A percentile compares a stretch with the other conserved stretches of the same genome.
phyloP scores from a whole-genome alignment of 148 eudicot species.

The Euryodendron excelsum region DNA sequence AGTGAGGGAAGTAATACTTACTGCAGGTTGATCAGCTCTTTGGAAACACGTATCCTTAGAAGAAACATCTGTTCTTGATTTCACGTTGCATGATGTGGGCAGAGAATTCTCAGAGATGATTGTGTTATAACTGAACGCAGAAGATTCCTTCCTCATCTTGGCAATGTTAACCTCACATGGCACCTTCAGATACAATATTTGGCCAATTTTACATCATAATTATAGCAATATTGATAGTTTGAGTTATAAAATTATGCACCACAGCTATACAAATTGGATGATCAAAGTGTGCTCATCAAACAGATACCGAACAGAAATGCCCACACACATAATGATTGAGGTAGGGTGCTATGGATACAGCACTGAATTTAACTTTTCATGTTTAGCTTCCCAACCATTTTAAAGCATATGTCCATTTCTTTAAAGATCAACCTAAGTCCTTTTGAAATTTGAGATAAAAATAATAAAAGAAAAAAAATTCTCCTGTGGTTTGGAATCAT shows the following conservation, averaged over 20 bases:
- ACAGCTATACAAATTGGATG: no score
- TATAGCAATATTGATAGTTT: no score
- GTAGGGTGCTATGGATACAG: no score
- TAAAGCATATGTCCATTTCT: neutral
- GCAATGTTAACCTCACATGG: constrained; percentile 46
- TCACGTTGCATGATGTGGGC: constrained; percentile 18
- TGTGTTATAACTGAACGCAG: no score
- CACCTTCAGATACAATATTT: constrained; percentile 33
- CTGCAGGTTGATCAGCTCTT: constrained; percentile 28
- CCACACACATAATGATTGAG: no score
- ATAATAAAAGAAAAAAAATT: neutral
- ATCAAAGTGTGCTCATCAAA: no score
- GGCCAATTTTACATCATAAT: neutral
- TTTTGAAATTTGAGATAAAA: no score
- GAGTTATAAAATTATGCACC: neutral
- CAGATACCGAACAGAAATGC: no score
- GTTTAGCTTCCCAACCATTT: neutral
- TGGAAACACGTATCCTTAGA: constrained; percentile 24
- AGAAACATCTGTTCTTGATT: constrained; percentile 32
- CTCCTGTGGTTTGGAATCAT: no score
- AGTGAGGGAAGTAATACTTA: constrained; percentile 21
- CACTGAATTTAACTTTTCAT: no score
- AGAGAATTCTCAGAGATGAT: constrained; percentile 5
- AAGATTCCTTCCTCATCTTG: constrained; percentile 49
- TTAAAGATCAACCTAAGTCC: no score